Conservation (phyloP, 2,329 filamentous ascomycete genomes). For the Colletotrichum australisinense region DNA sequence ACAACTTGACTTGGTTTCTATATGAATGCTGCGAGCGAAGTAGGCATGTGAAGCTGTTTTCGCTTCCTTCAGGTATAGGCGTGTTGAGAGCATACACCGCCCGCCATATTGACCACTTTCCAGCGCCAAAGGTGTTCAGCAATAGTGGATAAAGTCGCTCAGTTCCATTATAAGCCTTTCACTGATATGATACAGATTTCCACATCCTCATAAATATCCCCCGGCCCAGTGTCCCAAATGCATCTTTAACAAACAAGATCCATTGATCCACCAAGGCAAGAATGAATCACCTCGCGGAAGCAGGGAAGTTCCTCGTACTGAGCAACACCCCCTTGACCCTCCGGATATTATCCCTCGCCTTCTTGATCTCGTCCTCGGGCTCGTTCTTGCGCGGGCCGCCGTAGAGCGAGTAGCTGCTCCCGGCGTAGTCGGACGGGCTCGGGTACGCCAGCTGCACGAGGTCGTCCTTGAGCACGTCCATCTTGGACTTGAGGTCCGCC, state of each 20-base stretch:
- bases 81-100: neutral
- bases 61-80: neutral
- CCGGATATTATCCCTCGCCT: slow-evolving; percentile 79
- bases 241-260: neutral
- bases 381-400: slow-evolving; percentile 59
- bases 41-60: neutral
- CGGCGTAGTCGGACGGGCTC: slow-evolving; percentile 50
- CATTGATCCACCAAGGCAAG: neutral
- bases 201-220: neutral
- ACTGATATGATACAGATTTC: neutral
- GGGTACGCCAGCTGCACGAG: slow-evolving; percentile 70
- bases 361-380: slow-evolving; percentile 77
- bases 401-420: slow-evolving; percentile 53
- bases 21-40: neutral
- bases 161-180: neutral
- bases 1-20: neutral
- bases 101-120: too few relatives aligned
- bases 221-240: neutral
- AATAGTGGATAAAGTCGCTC: neutral
- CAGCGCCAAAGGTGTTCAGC: neutral
- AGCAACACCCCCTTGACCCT: slow-evolving; percentile 83
- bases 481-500: slow-evolving; percentile 61
- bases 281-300: slow-evolving; percentile 45
- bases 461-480: slow-evolving; percentile 73
- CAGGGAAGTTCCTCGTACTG: slow-evolving; percentile 79